Base-by-base conservation (phyloP, 768 basidiomycete genomes). In the Panellus pusillus region DNA sequence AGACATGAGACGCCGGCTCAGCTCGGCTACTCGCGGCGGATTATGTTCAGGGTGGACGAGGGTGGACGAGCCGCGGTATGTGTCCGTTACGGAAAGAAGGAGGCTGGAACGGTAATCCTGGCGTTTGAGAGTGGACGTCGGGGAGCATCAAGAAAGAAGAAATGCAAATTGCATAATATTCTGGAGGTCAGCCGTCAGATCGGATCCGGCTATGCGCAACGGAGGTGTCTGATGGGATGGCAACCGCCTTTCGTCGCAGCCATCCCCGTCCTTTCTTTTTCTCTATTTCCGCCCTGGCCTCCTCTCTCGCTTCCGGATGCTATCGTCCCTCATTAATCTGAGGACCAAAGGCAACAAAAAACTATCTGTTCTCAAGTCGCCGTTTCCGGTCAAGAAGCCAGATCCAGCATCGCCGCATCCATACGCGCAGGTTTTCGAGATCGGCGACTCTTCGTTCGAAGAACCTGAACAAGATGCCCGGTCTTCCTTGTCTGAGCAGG, bases 351-450 rank as follows among this genome's bases (percentile, higher is more conserved):
- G 52, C 19, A 24, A 24, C 24, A 60, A 57, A 40, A 60, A 57
- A n/a, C 17, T 47, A 4, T 32, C 57, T 14, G 32, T 35, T 14
- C 46, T 27, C 40, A 59, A 55, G 45, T 44, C 51, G 11, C 59
- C 59, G 20, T 60, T 60, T 32, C 49, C 51, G 9, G 20, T 56
- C 12, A 52, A 37, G 11, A 47, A 44, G 8, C 14, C 52, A 8
- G 59, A 57, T 40, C 54, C 54, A 8, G 37, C 51, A 4, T 55
- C 58, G 0, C 52, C 58, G 7, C 47, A 52, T 32, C 54, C 58
- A 18, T 60, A 60, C 36, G 54, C 47, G n/a, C 50, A 52, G 37
- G 59, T 60, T 32, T 56, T 60, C 55, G 59, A 60, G 28, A 60
- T 60, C 40, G 59, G 54, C 28, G 52, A 56, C 5, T 50, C 51